Evolutionary conservation across 345 rosid species (phyloP).

Genomic region (Firmiana major): DNA sequence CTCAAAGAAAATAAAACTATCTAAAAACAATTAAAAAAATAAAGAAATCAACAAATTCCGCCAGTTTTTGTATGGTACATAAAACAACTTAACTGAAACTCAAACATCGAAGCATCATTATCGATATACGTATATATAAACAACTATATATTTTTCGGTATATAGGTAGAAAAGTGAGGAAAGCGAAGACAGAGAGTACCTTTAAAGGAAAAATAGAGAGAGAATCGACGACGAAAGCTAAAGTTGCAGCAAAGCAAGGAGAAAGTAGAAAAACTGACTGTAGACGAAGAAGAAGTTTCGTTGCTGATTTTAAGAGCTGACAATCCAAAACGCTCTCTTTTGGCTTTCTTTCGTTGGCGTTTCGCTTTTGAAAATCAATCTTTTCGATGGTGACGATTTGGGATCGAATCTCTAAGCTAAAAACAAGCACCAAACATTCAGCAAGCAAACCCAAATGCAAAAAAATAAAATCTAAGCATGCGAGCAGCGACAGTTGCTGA

Average conservation of each 20-base stretch:
- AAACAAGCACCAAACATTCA: background rate
- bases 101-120: background rate
- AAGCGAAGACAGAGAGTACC: constrained; percentile 4
- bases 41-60: background rate
- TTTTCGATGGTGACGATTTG: constrained; percentile 22
- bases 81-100: background rate
- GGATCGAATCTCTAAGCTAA: constrained; percentile 30
- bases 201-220: background rate
- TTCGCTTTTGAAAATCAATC: constrained; percentile 20
- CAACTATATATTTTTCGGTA: background rate
- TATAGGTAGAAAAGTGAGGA: background rate
- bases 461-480: background rate
- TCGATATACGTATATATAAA: background rate
- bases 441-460: background rate
- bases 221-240: constrained; percentile 6
- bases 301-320: background rate
- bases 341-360: constrained; percentile 1
- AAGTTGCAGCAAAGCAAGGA: constrained; percentile 5
- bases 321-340: background rate
- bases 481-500: background rate
- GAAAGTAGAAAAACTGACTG: background rate
- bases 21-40: background rate
- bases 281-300: background rate
- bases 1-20: background rate
- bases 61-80: background rate